Evolutionary conservation across 2,329 filamentous ascomycete species (phyloP), one percentile per base, ranked within the genome.

Genomic region (Fusarium tjaetaba): DNA sequence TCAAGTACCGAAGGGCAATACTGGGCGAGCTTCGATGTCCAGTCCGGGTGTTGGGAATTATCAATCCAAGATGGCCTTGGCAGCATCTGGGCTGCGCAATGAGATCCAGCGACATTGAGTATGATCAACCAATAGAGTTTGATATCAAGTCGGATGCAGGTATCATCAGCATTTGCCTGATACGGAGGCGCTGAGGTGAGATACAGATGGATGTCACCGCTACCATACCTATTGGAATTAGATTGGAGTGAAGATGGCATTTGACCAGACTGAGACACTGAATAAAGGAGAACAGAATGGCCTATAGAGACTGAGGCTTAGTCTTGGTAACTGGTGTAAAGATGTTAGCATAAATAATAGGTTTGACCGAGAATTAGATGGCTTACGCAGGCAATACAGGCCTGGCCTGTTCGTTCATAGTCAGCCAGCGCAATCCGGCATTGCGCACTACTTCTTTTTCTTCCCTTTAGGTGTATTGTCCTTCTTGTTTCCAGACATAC

Each of bases 401-500:
- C 30, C 42, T 65, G 32, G 24, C 34, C 15, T n/a, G 56, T 28
- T 36, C 14, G 28, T 62, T 7, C n/a, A 36, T 45, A 38, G 43
- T n/a, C n/a, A 26, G 24, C 22, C 28, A 46, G 30, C 39, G n/a
- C n/a, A 41, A 26, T 8, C 34, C n/a, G n/a, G 15, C 46, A n/a
- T 48, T 55, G 49, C 53, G 5, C 14, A 55, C 51, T 61, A 72
- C 30, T 65, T 73, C 30, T 48, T 68, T 67, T 55, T 72, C 38
- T 74, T 74, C 26, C 67, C 58, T 42, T 65, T 74, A 2, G 30
- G 8, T 26, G 43, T 55, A 43, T 51, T 46, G n/a, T 64, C 55
- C 24, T 75, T 76, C 58, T 76, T 84, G 41, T 91, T 89, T 61
- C 85, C 86, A n/a, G 89, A 90, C 76, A 94, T 90, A 0, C 93